Evolutionary conservation across 2,329 filamentous ascomycete species (phyloP).

Genomic region (Colletotrichum cordylinicola): DNA sequence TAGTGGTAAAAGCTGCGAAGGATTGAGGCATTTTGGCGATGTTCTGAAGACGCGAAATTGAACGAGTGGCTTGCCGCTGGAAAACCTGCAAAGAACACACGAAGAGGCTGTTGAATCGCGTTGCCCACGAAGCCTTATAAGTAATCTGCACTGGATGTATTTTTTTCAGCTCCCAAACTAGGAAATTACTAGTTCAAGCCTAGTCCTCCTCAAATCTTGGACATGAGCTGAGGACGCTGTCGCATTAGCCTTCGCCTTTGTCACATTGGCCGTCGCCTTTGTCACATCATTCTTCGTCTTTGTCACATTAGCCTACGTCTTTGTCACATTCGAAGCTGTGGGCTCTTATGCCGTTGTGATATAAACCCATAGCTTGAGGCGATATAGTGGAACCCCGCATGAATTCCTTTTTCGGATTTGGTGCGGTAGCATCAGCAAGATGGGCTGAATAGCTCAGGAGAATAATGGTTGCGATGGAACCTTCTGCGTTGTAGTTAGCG

Average conservation of each 20-base stretch:
- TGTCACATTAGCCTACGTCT: background rate
- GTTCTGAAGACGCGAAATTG: background rate
- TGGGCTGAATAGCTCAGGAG: background rate
- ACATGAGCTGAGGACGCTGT: background rate
- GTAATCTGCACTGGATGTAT: background rate
- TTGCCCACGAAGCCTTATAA: background rate
- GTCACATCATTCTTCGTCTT: no score
- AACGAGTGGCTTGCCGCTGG: background rate
- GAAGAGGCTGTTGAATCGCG: background rate
- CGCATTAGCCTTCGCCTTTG: background rate
- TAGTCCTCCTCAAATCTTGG: background rate
- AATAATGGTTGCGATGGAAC: background rate
- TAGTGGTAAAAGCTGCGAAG: background rate
- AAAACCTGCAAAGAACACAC: background rate
- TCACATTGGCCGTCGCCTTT: background rate
- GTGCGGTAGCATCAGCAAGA: background rate
- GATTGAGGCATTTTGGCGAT: background rate
- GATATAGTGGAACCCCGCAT: background rate
- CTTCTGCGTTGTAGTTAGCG: background rate
- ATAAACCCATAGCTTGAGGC: background rate
- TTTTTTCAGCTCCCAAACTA: background rate
- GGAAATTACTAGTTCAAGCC: background rate
- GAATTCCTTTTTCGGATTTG: background rate
- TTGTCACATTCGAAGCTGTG: background rate
- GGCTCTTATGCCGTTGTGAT: background rate